Evolutionary conservation across 805 yeast genomes (phyloP), one percentile per base, ranked within the genome.

Genomic region (Cyberlindnera suaveolens): DNA sequence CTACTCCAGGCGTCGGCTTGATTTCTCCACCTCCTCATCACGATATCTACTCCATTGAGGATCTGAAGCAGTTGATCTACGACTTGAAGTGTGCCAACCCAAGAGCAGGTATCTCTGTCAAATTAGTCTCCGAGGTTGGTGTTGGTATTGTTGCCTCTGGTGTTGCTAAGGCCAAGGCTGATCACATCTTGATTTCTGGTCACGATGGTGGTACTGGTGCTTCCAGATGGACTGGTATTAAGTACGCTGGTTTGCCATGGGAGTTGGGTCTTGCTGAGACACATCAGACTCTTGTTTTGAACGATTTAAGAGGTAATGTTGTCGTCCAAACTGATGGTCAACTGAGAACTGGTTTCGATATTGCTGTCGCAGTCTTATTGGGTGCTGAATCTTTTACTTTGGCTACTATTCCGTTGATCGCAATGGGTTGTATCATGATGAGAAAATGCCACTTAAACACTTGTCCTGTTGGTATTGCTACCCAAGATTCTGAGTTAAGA

Each of bases 201-300:
- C 97, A 95, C 61, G 98, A 91, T 67, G 99, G 99, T 78, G 99
- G 99, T 72, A 91, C 99, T 45, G 99, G 99, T 81, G 99, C 99
- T 46, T 91, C 96, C 47, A 80, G 95, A 65, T 87, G 95, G 88
- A 90, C 97, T 17, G 93, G 96, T 63, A 89, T 91, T 63, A 90
- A 90, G 65, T 82, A 90, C 63, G 96, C 99, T 45, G 98, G 99
- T 67, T 75, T 91, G 53, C 98, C 99, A 39, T 91, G 99, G 99
- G 99, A 91, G 67, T 77, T 91, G 56, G 99, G 99, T 62, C 76
- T 91, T 50, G 98, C 98, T 46, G 99, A 91, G 71, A 85, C 98
- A 17, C 99, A 91, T 63, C 99, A 91, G 72, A 93, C 99, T 23
- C 74, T 91, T 58, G 99, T 91, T 5, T 74, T 91, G 65, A 91